Percentiles rank a stretch among this genome's conserved stretches.
phyloP scores from a whole-genome alignment of 192 early-diverging fungal species.

The Coemansia sp. region DNA sequence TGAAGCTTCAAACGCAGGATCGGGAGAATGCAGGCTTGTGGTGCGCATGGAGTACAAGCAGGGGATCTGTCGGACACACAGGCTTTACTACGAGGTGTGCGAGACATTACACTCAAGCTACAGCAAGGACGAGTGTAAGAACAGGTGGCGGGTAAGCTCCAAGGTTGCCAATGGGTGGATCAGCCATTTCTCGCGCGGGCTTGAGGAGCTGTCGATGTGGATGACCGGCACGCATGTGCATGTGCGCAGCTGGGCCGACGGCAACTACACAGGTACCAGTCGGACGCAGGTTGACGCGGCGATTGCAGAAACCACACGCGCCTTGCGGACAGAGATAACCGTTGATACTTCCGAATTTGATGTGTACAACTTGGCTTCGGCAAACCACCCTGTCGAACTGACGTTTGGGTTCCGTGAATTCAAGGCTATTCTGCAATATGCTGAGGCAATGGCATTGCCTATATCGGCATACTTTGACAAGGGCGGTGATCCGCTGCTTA shows the following conservation, averaged over 20 bases:
- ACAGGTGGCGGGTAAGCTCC: slow-evolving; percentile 44
- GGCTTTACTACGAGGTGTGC: slow-evolving; percentile 54
- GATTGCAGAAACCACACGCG: slow-evolving; percentile 26
- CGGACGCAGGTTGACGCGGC: slow-evolving; percentile 25
- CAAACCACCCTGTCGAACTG: slow-evolving; percentile 36
- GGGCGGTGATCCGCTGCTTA: slow-evolving; percentile 45
- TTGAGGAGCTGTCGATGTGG: slow-evolving; percentile 51
- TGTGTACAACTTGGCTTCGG: slow-evolving; percentile 22
- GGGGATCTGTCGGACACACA: slow-evolving; percentile 47
- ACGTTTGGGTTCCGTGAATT: slow-evolving; percentile 54
- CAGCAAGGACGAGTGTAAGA: slow-evolving; percentile 41
- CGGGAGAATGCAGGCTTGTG: slow-evolving; percentile 43
- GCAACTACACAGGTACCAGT: slow-evolving; percentile 16
- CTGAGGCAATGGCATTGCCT: slow-evolving; percentile 46
- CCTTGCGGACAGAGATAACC: slow-evolving; percentile 45
- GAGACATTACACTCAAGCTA: slow-evolving; percentile 45
- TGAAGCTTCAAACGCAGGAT: neutral
- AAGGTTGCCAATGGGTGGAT: slow-evolving; percentile 47
- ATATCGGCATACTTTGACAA: slow-evolving; percentile 43
- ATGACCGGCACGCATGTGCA: slow-evolving; percentile 31
- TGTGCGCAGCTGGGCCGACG: slow-evolving; percentile 46
- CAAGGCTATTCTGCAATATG: slow-evolving; percentile 48
- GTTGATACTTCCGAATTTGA: slow-evolving; percentile 53
- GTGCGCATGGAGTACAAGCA: slow-evolving; percentile 46
- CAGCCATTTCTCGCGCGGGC: slow-evolving; percentile 46